Conservation (phyloP, 352 stramenopile species). For the Globisporangium solare region DNA sequence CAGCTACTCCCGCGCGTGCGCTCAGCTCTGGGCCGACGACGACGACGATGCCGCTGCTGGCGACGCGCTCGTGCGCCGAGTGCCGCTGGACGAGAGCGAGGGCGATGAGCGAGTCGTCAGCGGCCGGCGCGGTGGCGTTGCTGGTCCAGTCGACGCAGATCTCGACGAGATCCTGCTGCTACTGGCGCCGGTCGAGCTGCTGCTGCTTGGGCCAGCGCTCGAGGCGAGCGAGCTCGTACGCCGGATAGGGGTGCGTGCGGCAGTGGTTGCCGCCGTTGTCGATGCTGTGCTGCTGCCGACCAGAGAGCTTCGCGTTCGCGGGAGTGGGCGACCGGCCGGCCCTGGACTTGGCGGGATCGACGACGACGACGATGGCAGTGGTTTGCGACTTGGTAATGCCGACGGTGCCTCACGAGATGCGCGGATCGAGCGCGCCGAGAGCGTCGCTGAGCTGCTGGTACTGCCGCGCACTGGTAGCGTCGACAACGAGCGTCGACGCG, state of each 20-base stretch:
- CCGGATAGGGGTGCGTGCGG: slow-evolving; percentile 21
- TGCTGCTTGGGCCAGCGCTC: slow-evolving; percentile 14
- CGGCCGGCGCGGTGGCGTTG: slow-evolving; percentile 7
- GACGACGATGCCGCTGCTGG: not conserved
- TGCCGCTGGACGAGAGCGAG: slow-evolving; percentile 3
- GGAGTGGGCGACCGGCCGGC: slow-evolving; percentile 19
- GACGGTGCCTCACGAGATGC: slow-evolving; percentile 11
- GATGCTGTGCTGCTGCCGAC: not conserved
- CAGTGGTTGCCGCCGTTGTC: slow-evolving; percentile 14
- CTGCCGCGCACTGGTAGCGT: slow-evolving; percentile 31
- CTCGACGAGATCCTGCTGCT: slow-evolving; percentile 11
- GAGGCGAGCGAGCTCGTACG: slow-evolving; percentile 17
- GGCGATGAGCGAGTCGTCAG: slow-evolving; percentile 8
- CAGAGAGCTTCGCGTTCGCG: slow-evolving; percentile 20
- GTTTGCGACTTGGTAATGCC: slow-evolving; percentile 15
- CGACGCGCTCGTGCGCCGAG: not conserved
- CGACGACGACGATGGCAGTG: slow-evolving; percentile 14
- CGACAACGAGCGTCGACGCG: slow-evolving; percentile 39
- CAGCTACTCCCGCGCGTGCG: not conserved
- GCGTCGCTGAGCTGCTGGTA: slow-evolving; percentile 16
- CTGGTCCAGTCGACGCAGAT: slow-evolving; percentile 6
- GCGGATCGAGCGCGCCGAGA: slow-evolving; percentile 19
- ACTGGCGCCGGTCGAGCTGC: no score
- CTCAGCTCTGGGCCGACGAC: not conserved
- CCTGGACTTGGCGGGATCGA: slow-evolving; percentile 15